Evolutionary conservation across 2,329 filamentous ascomycete genomes (phyloP).

Genomic region (Monilinia laxa): DNA sequence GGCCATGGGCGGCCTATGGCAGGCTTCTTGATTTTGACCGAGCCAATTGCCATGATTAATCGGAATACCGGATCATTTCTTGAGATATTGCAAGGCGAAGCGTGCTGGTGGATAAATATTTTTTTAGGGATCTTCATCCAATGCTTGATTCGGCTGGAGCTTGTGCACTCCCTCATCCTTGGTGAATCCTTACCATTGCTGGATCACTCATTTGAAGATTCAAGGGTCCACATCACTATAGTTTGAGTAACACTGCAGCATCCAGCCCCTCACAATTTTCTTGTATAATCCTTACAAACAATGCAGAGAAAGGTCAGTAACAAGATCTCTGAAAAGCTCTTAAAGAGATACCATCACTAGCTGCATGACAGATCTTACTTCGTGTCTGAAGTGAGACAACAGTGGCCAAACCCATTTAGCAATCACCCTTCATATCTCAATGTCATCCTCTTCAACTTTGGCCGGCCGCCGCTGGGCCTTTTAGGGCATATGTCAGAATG

Average conservation of each 20-base stretch:
- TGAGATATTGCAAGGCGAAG: neutral
- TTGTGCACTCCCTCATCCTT: neutral
- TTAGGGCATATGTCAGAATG: neutral
- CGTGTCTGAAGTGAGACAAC: neutral
- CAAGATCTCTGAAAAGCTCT: conserved; percentile 2
- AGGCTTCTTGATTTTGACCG: neutral
- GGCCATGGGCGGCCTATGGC: neutral
- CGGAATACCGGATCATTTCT: neutral
- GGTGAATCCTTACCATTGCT: neutral
- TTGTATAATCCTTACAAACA: neutral
- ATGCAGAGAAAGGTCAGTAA: conserved; percentile 3
- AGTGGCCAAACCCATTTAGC: neutral
- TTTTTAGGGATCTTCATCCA: neutral
- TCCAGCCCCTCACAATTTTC: neutral
- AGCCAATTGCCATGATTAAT: neutral
- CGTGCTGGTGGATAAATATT: neutral
- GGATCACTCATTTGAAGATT: neutral
- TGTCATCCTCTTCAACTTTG: neutral
- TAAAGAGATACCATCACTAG: neutral
- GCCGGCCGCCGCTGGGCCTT: neutral
- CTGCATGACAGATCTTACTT: neutral
- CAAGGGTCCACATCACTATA: neutral
- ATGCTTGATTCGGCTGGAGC: neutral
- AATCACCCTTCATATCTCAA: neutral
- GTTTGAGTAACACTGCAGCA: neutral